Percentiles rank a stretch among this genome's conserved stretches.
phyloP scores from a whole-genome alignment of 2,329 filamentous ascomycete species.

The Talaromyces sp. region DNA sequence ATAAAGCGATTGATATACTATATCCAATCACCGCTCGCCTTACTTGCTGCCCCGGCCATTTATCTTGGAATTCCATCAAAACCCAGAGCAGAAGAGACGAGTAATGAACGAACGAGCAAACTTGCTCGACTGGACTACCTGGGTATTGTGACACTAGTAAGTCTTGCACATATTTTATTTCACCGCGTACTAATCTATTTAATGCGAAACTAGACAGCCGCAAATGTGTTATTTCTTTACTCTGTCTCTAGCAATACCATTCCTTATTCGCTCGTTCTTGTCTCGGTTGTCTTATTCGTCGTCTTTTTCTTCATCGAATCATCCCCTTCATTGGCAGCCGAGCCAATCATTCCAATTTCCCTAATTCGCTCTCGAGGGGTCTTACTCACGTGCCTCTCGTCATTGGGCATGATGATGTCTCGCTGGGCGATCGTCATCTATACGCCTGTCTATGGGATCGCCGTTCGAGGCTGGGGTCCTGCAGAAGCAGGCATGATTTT shows the following conservation, averaged over 20 bases:
- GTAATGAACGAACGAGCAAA: slow-evolving; percentile 25
- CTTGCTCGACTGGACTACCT: slow-evolving; percentile 69
- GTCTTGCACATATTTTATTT: slow-evolving; percentile 15
- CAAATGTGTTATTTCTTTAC: slow-evolving; percentile 69
- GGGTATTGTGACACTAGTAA: slow-evolving; percentile 63
- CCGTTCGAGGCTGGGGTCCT: slow-evolving; percentile 65
- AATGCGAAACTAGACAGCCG: slow-evolving; percentile 45
- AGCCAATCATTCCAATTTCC: slow-evolving; percentile 71
- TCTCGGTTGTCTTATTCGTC: slow-evolving; percentile 57
- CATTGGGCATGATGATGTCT: slow-evolving; percentile 73
- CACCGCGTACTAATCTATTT: not conserved
- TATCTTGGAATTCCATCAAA: slow-evolving; percentile 62
- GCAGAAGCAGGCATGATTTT: slow-evolving; percentile 70
- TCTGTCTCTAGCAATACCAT: slow-evolving; percentile 63
- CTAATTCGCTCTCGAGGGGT: slow-evolving; percentile 67
- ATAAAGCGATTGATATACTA: slow-evolving; percentile 66
- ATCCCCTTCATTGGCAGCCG: slow-evolving; percentile 47
- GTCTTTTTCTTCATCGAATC: slow-evolving; percentile 60
- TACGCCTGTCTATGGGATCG: slow-evolving; percentile 72
- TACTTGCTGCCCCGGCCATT: slow-evolving; percentile 59
- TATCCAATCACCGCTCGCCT: slow-evolving; percentile 61
- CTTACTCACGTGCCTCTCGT: slow-evolving; percentile 67
- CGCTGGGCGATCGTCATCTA: slow-evolving; percentile 81
- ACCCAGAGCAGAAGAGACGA: slow-evolving; percentile 30
- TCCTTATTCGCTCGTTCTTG: slow-evolving; percentile 53